phyloP scores from a whole-genome alignment of 176 grass and related monocot species.

The Saccharum spontaneum region DNA sequence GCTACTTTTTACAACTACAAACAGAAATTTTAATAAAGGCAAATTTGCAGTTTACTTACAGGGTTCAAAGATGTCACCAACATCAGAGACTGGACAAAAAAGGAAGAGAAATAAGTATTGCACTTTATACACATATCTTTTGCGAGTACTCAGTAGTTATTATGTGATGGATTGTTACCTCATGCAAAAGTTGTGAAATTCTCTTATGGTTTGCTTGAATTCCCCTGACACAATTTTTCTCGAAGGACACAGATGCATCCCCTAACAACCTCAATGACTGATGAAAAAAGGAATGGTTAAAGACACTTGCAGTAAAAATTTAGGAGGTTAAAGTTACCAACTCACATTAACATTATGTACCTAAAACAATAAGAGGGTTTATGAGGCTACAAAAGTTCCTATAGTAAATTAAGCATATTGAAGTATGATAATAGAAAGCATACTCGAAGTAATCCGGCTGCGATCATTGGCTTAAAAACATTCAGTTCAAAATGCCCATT shows the following conservation, averaged over 20 bases:
- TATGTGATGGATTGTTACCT: constrained; percentile 51
- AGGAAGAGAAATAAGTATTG: constrained; percentile 27
- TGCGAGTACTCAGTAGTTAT: background rate
- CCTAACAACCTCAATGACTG: constrained; percentile 91
- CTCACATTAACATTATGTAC: background rate
- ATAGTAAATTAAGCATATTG: constrained; percentile 8
- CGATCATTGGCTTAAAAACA: constrained; percentile 93
- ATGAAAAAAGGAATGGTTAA: constrained; percentile 5
- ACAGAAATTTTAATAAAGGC: background rate
- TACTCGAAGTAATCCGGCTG: constrained; percentile 90
- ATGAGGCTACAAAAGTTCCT: background rate
- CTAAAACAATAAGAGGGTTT: background rate
- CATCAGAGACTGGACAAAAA: constrained; percentile 83
- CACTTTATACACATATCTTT: constrained; percentile 3
- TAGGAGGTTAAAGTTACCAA: constrained; percentile 14
- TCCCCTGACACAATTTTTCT: constrained; percentile 96
- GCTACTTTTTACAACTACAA: constrained; percentile 10
- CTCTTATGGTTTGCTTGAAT: constrained; percentile 92
- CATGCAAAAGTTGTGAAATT: constrained; percentile 89
- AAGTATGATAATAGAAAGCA: constrained; percentile 12
- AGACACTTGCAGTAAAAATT: constrained; percentile 19
- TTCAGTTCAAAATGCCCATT: constrained; percentile 98
- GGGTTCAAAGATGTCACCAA: constrained; percentile 96
- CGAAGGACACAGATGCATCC: constrained; percentile 86
- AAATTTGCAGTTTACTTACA: constrained; percentile 59